Base-by-base conservation (phyloP, 192 early-diverging fungal genomes). In the Coemansia sp. region DNA sequence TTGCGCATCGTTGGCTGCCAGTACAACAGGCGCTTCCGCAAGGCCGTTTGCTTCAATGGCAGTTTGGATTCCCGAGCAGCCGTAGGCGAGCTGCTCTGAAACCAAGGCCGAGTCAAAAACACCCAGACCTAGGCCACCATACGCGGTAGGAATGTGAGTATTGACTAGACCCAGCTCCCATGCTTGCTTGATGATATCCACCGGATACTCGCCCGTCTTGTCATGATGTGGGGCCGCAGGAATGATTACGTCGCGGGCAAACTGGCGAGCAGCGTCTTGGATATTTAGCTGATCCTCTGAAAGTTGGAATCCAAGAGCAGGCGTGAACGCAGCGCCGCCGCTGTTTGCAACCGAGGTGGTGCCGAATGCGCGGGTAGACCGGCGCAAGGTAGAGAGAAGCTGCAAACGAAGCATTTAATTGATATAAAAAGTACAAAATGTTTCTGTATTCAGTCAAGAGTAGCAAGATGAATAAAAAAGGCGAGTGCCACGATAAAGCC, bases 21-120 rank as follows among this genome's bases (percentile, higher is more conserved):
- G 84, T 58, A 95, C 84, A 22, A 96, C 83, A 2, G 93, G 94
- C 2, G 95, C 94, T 75, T 98, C 88, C 32, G 94, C 95, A 15
- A 98, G 83, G 2, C 88, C 87, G 80, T 98, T 98, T n/a, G 95
- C 95, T 70, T 98, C 95, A 56, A 94, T 94, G 27, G 95, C 95
- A 7, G 95, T 98, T 76, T 95, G 94, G 66, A 98, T 96, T 47
- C 94, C 94, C 10, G 90, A 86, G 82, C 95, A 98, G 27, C 95
- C 95, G 66, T 88, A 95, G 22, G 95, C 90, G 24, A 98, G 74
- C 80, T 96, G 93, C 80, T 98, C 95, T 12, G 89, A 90, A 19
- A 98, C 87, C 47, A 98, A 69, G 8, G 92, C 87, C 63, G 88
- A 87, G 49, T 95, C 92, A 66, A 98, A 80, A 4, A 94, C 93